These are phyloP conservation scores for Lonicera japonica DNA, from an alignment of 129 eudicot genomes.

Conservation along the genomic window DNA sequence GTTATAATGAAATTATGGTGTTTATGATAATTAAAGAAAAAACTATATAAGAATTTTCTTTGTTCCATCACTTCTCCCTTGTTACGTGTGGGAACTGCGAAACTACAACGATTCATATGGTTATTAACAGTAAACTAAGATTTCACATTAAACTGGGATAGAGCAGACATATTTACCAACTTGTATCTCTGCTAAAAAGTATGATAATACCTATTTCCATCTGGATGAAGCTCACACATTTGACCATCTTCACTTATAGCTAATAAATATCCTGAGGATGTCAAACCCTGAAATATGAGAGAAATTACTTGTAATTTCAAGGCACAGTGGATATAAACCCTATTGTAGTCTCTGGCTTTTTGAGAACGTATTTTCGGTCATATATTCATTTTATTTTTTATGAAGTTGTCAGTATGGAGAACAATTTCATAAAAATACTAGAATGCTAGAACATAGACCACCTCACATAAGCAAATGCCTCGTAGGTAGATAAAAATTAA, in stretches of 20 bases:
- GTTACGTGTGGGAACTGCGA: background rate
- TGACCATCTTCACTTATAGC: slow-evolving; percentile 72
- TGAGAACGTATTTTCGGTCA: background rate
- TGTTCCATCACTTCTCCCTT: too few species aligned
- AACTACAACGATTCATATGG: background rate
- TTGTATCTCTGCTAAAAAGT: background rate
- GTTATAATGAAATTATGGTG: too few species aligned
- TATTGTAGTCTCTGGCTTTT: background rate
- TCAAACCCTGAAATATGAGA: slow-evolving; percentile 59
- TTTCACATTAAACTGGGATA: background rate
- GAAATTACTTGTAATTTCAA: background rate
- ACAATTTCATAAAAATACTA: background rate
- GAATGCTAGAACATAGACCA: too few species aligned
- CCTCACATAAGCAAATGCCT: too few species aligned
- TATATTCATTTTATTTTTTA: background rate
- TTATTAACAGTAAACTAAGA: background rate
- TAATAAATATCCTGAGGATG: slow-evolving; percentile 72
- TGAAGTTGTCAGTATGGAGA: background rate
- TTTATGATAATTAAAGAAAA: too few species aligned
- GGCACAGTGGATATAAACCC: background rate
- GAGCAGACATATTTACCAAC: background rate
- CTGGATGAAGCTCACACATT: slow-evolving; percentile 94
- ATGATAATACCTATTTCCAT: slow-evolving; percentile 79
- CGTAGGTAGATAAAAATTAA: too few species aligned
- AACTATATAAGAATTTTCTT: too few species aligned